Evolutionary conservation across 139 green algal species (phyloP).

Genomic region (Coelastrella sp.): DNA sequence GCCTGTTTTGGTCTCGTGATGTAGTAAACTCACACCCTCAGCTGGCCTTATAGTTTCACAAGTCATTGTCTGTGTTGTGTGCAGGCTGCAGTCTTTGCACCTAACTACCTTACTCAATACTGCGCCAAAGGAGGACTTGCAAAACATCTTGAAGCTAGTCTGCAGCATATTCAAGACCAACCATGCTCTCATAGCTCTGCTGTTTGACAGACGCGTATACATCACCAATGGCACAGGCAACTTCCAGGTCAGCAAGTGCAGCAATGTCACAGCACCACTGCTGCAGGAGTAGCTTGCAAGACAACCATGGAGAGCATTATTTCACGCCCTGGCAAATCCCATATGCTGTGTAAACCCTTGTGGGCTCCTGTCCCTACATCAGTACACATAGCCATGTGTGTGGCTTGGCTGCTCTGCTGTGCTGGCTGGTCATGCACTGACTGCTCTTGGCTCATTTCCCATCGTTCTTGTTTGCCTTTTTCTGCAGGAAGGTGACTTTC

Average conservation of each 20-base stretch:
- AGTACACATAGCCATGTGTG: not conserved
- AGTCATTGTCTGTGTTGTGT: not conserved
- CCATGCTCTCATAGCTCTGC: slow-evolving; percentile 38
- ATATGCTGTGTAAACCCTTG: no score
- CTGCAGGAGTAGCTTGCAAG: no score
- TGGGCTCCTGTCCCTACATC: not conserved
- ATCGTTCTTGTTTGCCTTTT: not conserved
- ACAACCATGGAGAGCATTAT: no score
- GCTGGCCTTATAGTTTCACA: no score
- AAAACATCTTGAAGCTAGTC: slow-evolving; percentile 42
- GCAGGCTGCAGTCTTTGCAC: not conserved
- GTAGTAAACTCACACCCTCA: no score
- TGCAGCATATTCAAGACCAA: slow-evolving; percentile 26
- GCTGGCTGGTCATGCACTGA: not conserved
- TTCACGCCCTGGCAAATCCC: no score
- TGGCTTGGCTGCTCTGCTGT: not conserved
- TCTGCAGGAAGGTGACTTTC: slow-evolving; percentile 39
- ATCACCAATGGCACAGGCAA: slow-evolving; percentile 12
- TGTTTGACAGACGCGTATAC: slow-evolving; percentile 37
- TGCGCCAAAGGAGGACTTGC: slow-evolving; percentile 34
- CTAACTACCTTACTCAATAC: slow-evolving; percentile 9
- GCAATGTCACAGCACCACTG: not conserved
- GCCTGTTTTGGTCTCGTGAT: no score
- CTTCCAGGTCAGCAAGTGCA: slow-evolving; percentile 5
- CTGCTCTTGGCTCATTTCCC: no score